Evolutionary conservation across 192 early-diverging fungal species (phyloP), one percentile per base, ranked within the genome.

Genomic region (Dissophora ornata): DNA sequence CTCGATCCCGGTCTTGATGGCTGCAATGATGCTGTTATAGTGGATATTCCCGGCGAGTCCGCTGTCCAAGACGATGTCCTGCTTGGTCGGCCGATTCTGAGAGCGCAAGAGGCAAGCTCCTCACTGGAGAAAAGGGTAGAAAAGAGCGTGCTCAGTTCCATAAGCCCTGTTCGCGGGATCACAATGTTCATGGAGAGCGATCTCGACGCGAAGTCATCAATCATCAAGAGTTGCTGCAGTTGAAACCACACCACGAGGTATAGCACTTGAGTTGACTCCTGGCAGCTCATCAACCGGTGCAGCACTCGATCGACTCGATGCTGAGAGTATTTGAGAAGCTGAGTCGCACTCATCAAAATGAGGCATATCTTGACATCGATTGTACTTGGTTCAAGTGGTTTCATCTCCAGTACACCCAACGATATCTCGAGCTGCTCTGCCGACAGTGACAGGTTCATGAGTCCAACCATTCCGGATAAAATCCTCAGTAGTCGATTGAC

Each of bases 381-480:
- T 1, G 73, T 77, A 26, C 63, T 55, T 10, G 73, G 57, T 2
- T 67, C 64, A 4, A 52, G 25, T 11, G 73, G 73, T 18, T 40
- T 2, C 73, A 77, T 67, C 32, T 77, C 73, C 21, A 77, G 47
- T 2, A 77, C 65, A 9, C 57, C 57, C 1, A 77, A 21, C 3
- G 73, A 77, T 4, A 77, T 77, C 29, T 67, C 73, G 3, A 77
- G 29, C 30, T 77, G 73, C 34, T 77, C 73, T 1, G 57, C 25
- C 1, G 64, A 45, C 1, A 77, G 53, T 9, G 64, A 13, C 2
- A 77, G 53, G 47, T 50, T 62, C 73, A 77, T 67, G 3, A 77
- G 38, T 18, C 73, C 73, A 1, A 77, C 24, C 73, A 77, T 77
- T 25, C 73, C 73, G 2, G 73, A 67, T 13, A 77, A 34, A 32